These are phyloP conservation scores for Cercospora sp. DNA, from an alignment of 2,329 filamentous ascomycete species.

Conservation along the genomic window DNA sequence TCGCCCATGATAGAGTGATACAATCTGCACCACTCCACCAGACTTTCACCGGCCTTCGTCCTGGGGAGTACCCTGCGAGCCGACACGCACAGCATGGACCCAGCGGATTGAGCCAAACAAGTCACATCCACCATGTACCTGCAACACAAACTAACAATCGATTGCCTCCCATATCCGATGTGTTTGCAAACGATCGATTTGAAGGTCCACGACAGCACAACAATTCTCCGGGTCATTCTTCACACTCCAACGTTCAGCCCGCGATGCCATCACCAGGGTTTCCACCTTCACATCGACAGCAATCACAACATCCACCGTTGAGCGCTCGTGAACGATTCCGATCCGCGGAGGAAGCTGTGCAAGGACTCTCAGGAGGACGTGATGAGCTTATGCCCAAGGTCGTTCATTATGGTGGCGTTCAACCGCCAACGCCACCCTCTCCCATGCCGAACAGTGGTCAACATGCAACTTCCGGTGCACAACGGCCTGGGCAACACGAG, in stretches of 20 bases:
- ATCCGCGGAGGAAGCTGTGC: conserved; percentile 93
- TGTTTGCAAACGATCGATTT: conserved; percentile 78
- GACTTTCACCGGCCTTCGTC: conserved; percentile 88
- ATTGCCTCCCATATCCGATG: conserved; percentile 88
- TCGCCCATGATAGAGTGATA: conserved; percentile 90
- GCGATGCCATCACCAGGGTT: conserved; percentile 78
- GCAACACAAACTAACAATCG: conserved; percentile 88
- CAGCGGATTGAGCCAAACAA: conserved; percentile 77
- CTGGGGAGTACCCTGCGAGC: conserved; percentile 51
- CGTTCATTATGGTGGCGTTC: conserved; percentile 91
- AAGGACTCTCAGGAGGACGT: conserved; percentile 84
- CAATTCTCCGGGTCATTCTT: conserved; percentile 64
- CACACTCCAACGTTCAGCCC: conserved; percentile 63
- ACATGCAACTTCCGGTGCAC: conserved; percentile 27
- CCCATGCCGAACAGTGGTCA: conserved; percentile 55
- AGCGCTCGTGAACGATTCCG: conserved; percentile 72
- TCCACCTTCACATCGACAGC: conserved; percentile 51
- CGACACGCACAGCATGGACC: conserved; percentile 67
- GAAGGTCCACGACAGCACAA: conserved; percentile 41
- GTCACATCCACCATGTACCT: conserved; percentile 86
- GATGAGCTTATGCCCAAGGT: conserved; percentile 89
- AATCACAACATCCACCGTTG: conserved; percentile 51
- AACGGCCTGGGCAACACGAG: conserved; percentile 30
- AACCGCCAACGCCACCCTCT: conserved; percentile 88
- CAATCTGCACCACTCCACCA: conserved; percentile 94